phyloP scores from a whole-genome alignment of 2,329 filamentous ascomycete species.

The Colletotrichum incanum region DNA sequence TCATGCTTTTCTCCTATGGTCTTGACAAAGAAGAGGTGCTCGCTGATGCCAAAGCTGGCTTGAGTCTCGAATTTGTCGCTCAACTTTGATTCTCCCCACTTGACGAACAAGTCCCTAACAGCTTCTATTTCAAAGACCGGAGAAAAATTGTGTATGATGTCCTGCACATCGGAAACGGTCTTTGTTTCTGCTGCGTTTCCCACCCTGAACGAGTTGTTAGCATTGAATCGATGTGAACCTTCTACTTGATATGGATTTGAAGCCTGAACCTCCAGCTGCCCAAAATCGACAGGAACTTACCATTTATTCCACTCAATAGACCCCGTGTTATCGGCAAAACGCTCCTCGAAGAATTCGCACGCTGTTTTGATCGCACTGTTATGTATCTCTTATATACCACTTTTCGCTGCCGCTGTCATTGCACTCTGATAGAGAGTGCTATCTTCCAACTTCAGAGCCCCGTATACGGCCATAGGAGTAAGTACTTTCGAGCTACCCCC shows the following conservation, averaged over 20 bases:
- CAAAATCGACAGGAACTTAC: not conserved
- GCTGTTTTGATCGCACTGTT: not conserved
- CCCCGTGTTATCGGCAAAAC: not conserved
- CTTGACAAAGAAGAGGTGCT: not conserved
- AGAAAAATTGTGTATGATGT: not conserved
- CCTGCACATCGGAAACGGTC: not conserved
- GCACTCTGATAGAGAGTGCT: not conserved
- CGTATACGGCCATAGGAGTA: not conserved
- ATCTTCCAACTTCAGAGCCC: not conserved
- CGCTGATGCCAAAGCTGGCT: not conserved
- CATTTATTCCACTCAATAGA: not conserved
- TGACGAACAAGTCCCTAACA: not conserved
- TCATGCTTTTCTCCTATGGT: not conserved
- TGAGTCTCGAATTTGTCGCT: not conserved
- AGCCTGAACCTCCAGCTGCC: no score
- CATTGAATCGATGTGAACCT: no score
- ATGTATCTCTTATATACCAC: not conserved
- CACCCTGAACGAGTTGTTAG: not conserved
- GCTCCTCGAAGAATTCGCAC: not conserved
- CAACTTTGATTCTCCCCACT: not conserved
- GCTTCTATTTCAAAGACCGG: not conserved
- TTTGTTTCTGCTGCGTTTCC: not conserved
- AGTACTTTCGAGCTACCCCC: not conserved
- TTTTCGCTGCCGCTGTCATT: not conserved
- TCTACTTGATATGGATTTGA: not conserved